Evolutionary conservation across 495 filamentous ascomycete species (phyloP), one percentile per base, ranked within the genome.

Genomic region (Lentithecium fluviatile): DNA sequence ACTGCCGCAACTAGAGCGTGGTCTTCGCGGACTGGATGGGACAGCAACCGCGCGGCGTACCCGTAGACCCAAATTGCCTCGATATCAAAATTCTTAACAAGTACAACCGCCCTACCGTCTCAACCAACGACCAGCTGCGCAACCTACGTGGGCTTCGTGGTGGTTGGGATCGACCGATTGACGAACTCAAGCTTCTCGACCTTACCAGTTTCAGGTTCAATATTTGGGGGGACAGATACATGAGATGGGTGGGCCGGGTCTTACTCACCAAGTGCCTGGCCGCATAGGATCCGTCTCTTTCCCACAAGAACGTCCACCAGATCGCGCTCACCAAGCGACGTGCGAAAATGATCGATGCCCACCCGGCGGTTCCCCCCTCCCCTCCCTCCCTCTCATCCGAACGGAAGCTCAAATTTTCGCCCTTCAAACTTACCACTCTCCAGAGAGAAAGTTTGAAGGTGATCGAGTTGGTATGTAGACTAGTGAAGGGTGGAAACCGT

Each of bases 51-150:
- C 32, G n/a, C 29, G n/a, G n/a, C 24, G 34, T 12, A 19, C 11
- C 12, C 46, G 46, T 46, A 6, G 21, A 26, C 11, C 21, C 24
- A 21, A 45, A 50, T 19, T 66, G 47, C 42, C 66, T 58, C 11
- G 32, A 58, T 24, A 51, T 60, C 29, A 58, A 47, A n/a, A 52
- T 26, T 4, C 34, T 68, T 10, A 43, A 50, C 6, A 56, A 60
- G 38, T 72, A 72, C 45, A 60, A 62, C n/a, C 19, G 48, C 1
- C 69, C 67, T 12, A 56, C 24, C 7, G 54, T 71, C 2, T 70
- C 65, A 2, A 51, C 47, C 2, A 32, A 36, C n/a, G 51, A 66
- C 20, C 55, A 68, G 37, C 37, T 70, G 23, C 45, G 48, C n/a
- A 54, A 65, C 23, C 55, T 70, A 1, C 17, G 56, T 40, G 43